Base-by-base conservation (phyloP, 2,329 filamentous ascomycete species). In the Fusarium incarnatum region DNA sequence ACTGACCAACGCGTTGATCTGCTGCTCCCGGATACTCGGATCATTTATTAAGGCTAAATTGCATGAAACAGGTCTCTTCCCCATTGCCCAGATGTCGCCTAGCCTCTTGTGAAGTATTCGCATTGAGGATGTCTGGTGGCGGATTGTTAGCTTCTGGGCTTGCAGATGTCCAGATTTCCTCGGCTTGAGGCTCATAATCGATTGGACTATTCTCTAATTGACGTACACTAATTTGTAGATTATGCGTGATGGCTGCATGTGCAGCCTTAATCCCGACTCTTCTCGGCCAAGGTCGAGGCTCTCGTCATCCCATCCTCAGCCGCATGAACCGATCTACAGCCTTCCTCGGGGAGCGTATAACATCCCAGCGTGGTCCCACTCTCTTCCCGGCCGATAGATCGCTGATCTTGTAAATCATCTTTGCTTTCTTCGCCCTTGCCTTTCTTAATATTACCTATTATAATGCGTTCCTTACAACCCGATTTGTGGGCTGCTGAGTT, bases 401-500 rank as follows among this genome's bases (percentile, higher is more conserved):
- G 27, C 37, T 50, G 12, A 55, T 55, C 61, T 20, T 28, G 11
- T 8, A 1, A 18, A 23, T n/a, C 18, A 10, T 5, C n/a, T 25
- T 40, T 42, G 3, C 30, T n/a, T 22, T 52, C 18, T 25, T 42
- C 50, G 32, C 20, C 45, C 25, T 27, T 27, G 9, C 9, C 9
- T 27, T 27, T 27, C 25, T 27, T 27, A 10, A 27, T 27, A 27
- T 1, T 27, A 27, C 25, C 8, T 23, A 6, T 27, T 27, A 27
- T 4, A 27, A 73, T 70, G 71, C 27, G 25, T 16, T 61, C 69
- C 2, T 52, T 45, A 9, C 73, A 73, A 11, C 34, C 57, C 20
- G 40, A 67, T 30, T 22, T 75, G 2, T 67, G 58, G 70, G 53
- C 57, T 0, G 67, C 67, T 10, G 61, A 73, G 45, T 73, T 70